Evolutionary conservation across 352 stramenopile species (phyloP), one percentile per base, ranked within the genome.

Genomic region (Globisporangium yorkense): DNA sequence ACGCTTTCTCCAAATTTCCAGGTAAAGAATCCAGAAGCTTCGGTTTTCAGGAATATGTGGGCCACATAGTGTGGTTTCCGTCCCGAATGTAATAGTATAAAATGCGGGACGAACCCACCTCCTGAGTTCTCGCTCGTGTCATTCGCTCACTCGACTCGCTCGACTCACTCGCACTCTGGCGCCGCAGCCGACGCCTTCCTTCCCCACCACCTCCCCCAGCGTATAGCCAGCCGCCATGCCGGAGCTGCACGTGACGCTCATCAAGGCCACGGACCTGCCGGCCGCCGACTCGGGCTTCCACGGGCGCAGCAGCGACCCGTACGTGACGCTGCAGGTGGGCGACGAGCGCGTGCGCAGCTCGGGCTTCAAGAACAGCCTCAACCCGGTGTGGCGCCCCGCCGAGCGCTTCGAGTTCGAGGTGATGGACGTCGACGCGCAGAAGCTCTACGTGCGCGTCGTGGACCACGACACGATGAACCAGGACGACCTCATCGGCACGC

Each of bases 331-430:
- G 49, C 61, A 79, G 57, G 47, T 92, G 29, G 74, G 75, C 21
- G 66, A 74, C 39, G 68, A 86, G 57, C 66, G 65, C 33, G 57
- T 84, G 51, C 69, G 75, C 56, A 87, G 72, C 46, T 77, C 78
- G 16, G 78, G 66, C 41, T 73, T 82, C 56, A 71, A 62, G 51
- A 71, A 70, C 24, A 56, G 53, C 39, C 65, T 92, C 21, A 73
- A 90, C 41, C 83, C 83, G 5, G 78, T 80, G 52, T 92, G 83
- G 83, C 70, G 81, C n/a, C 81, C 81, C 12, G 68, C 77, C 9
- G 78, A 92, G 66, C 75, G 66, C 21, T 90, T 89, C 57, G 80
- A 88, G 62, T 90, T 92, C 51, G 70, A 82, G 12, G 61, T 90
- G 40, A 39, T 62, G 3, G 71, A 90, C 41, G 48, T 63, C 0